Evolutionary conservation across 2,329 filamentous ascomycete genomes (phyloP), one percentile per base, ranked within the genome.

Genomic region (Cercospora sojina): DNA sequence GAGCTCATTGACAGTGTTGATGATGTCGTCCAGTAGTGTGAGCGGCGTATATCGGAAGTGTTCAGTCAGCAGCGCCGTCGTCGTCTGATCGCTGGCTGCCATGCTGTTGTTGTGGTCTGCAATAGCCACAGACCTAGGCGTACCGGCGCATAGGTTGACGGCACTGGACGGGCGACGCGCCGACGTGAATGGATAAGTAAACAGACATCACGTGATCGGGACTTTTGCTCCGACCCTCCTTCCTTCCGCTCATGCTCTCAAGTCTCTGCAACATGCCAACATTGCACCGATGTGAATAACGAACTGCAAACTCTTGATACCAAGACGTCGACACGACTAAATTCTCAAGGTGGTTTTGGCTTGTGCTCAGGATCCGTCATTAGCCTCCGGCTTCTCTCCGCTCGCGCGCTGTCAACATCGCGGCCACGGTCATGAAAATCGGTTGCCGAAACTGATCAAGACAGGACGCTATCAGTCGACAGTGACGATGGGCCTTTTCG

Each of bases 41-140:
- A 97, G 87, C 29, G 94, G 95, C 1, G 95, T 94, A 75, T 97
- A 97, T 71, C 92, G 91, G 75, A 99, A 91, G 77, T 99, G 95
- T 84, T 98, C 95, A 1, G 95, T 97, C 68, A 98, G 85, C 73
- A 98, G 86, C 71, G 87, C 83, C 38, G 79, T 83, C 70, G 82
- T 80, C 62, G 80, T 78, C 67, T 83, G 81, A 67, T 81, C 80
- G 55, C 75, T 67, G 51, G 74, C 79, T 67, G 80, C 78, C 82
- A 83, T 84, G 31, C 20, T 57, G 23, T 31, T 9, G 23, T 47
- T 18, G 31, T 49, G 25, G 20, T 47, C 59, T 55, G 47, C 18
- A 7, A 20, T 55, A 7, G 29, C 18, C n/a, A 47, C 31, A 31
- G 23, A 31, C 29, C 38, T n/a, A 55, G 16, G 47, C 20, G 35